Evolutionary conservation across 2,329 filamentous ascomycete genomes (phyloP).

Genomic region (Pyrenophora tritici-repentis): DNA sequence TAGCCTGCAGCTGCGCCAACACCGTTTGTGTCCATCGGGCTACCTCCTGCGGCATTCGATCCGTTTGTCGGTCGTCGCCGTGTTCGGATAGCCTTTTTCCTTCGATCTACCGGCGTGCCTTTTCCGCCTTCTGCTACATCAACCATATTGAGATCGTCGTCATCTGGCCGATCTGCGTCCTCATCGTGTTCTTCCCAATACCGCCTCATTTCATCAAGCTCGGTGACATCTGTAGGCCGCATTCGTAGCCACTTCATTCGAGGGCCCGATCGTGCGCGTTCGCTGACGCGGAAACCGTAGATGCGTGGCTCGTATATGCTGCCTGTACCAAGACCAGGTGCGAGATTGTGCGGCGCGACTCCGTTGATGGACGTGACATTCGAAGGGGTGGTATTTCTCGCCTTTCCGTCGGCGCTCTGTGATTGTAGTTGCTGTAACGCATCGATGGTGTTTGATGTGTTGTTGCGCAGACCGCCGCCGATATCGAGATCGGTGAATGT

Average conservation of each 20-base stretch:
- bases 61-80: conserved; percentile 44
- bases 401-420: conserved; percentile 41
- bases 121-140: conserved; percentile 42
- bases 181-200: conserved; percentile 52
- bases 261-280: conserved; percentile 85
- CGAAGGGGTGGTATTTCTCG: conserved; percentile 41
- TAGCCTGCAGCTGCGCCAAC: conserved; percentile 37
- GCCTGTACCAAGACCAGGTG: conserved; percentile 78
- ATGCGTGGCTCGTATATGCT: conserved; percentile 95
- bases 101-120: conserved; percentile 31
- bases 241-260: conserved; percentile 96
- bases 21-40: conserved; percentile 51
- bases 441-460: conserved; percentile 40
- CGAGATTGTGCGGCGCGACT: conserved; percentile 83
- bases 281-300: conserved; percentile 94
- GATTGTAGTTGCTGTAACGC: conserved; percentile 44
- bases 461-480: conserved; percentile 69
- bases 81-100: conserved; percentile 47
- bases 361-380: conserved; percentile 70
- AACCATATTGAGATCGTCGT: conserved; percentile 48
- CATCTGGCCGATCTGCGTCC: conserved; percentile 43
- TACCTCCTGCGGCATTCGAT: conserved; percentile 35
- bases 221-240: conserved; percentile 77
- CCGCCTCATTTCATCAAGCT: conserved; percentile 73
- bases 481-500: conserved; percentile 97